Percentiles rank a stretch among this genome's conserved stretches.
Evolutionary conservation across 305 asterid species (phyloP).

Genomic region (Solanum hybrid): DNA sequence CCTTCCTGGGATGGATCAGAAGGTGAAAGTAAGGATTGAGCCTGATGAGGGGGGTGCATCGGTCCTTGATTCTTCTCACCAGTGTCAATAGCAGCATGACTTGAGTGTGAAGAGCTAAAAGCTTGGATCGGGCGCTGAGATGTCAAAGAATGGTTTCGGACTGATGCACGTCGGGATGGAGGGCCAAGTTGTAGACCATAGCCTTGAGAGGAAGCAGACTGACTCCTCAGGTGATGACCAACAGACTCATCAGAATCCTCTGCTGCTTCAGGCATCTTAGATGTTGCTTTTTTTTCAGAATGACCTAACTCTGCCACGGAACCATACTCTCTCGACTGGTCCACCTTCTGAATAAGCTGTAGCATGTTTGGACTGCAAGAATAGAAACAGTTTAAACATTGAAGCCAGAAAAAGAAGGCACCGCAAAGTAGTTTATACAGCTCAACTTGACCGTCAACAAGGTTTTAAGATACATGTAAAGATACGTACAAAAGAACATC

Average conservation of each 20-base stretch:
- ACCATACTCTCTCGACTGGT: conserved; percentile 47
- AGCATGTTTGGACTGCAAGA: conserved; percentile 73
- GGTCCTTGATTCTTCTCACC: conserved; percentile 32
- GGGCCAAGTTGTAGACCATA: conserved; percentile 89
- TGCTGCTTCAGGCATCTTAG: conserved; percentile 38
- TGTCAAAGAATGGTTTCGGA: conserved; percentile 27
- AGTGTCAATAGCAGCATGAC: conserved; percentile 25
- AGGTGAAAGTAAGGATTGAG: conserved; percentile 34
- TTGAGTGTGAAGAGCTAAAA: conserved; percentile 16
- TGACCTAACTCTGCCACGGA: conserved; percentile 21
- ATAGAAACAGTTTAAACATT: conserved; percentile 10
- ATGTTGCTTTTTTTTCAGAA: conserved; percentile 34
- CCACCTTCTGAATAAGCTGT: conserved; percentile 85
- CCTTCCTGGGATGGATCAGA: conserved; percentile 30
- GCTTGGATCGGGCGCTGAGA: conserved; percentile 30
- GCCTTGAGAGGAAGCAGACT: conserved; percentile 56
- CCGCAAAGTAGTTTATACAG: neutral
- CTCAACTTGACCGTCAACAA: neutral
- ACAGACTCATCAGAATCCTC: conserved; percentile 47
- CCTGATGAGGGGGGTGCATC: conserved; percentile 26
- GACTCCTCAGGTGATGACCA: conserved; percentile 34
- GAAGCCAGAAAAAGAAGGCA: neutral
- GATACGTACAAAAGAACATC: neutral
- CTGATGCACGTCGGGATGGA: conserved; percentile 46
- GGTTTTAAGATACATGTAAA: neutral